Conservation (phyloP, 2,329 filamentous ascomycete genomes). For the Dryadomyces quercus-mongolicae region DNA sequence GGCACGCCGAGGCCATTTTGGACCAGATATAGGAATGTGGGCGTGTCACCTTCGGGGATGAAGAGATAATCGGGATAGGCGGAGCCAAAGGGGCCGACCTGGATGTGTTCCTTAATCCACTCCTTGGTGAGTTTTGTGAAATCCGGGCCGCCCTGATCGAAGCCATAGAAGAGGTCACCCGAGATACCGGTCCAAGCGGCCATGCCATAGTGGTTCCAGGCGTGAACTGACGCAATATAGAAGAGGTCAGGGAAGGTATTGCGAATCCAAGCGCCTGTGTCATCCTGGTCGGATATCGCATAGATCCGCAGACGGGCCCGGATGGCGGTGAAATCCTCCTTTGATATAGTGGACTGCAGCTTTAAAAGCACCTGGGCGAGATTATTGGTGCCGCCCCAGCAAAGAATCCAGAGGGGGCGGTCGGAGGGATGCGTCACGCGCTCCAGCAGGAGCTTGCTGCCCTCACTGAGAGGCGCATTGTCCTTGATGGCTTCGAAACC, state of each 20-base stretch:
- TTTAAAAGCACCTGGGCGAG: constrained; percentile 35
- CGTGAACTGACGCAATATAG: constrained; percentile 43
- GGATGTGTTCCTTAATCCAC: constrained; percentile 41
- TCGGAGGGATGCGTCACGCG: constrained; percentile 16
- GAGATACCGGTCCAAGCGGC: constrained; percentile 44
- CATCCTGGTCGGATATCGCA: constrained; percentile 47
- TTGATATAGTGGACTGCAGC: constrained; percentile 19
- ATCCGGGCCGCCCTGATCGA: constrained; percentile 31
- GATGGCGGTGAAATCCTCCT: constrained; percentile 22
- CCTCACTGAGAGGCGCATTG: constrained; percentile 21
- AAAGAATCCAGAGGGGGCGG: constrained; percentile 36
- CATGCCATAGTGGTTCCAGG: constrained; percentile 40
- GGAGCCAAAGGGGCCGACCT: constrained; percentile 30
- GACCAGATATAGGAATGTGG: constrained; percentile 35
- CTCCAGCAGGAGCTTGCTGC: constrained; percentile 28
- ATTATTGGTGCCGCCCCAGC: constrained; percentile 41
- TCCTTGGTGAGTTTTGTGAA: constrained; percentile 31
- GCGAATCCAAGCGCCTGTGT: constrained; percentile 44
- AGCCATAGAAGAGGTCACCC: constrained; percentile 17
- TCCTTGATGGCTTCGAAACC: constrained; percentile 21
- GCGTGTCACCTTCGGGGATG: constrained; percentile 41
- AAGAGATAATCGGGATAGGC: constrained; percentile 34
- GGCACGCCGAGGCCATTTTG: constrained; percentile 34
- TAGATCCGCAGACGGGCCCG: constrained; percentile 35
- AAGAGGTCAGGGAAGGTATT: constrained; percentile 39